A percentile compares a stretch with the other conserved stretches of the same genome.
Conservation (phyloP, 2,329 filamentous ascomycete genomes). For the Phialocephala subalpina region DNA sequence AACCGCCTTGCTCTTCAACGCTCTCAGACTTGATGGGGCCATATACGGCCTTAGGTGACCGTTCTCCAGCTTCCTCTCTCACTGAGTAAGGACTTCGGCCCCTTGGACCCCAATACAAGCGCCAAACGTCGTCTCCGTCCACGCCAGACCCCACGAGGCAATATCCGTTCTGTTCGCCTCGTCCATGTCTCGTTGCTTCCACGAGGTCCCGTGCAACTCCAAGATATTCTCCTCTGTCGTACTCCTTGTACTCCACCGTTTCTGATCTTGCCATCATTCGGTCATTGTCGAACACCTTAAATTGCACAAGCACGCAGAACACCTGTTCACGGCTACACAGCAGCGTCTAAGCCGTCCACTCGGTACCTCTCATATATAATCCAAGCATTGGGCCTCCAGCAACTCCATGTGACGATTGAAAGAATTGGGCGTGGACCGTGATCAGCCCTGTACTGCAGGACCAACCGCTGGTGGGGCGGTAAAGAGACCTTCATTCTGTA, state of each 20-base stretch:
- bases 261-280: conserved; percentile 32
- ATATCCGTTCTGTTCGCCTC: conserved; percentile 28
- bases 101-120: conserved; percentile 41
- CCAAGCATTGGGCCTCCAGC: conserved; percentile 34
- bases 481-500: conserved; percentile 42
- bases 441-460: conserved; percentile 46
- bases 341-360: conserved; percentile 33
- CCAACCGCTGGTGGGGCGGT: conserved; percentile 40
- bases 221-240: conserved; percentile 36
- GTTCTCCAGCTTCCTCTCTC: conserved; percentile 36
- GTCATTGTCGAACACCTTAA: conserved; percentile 33
- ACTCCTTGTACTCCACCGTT: conserved; percentile 32
- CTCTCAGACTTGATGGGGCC: conserved; percentile 44
- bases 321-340: conserved; percentile 35
- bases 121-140: conserved; percentile 37
- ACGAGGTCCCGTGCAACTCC: conserved; percentile 41
- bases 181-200: conserved; percentile 34
- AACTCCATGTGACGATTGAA: conserved; percentile 44
- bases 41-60: conserved; percentile 49
- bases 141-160: conserved; percentile 39
- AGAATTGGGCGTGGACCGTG: conserved; percentile 43
- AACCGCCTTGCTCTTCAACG: conserved; percentile 50
- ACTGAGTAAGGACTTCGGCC: conserved; percentile 38
- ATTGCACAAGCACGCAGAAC: conserved; percentile 34
- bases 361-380: conserved; percentile 32